Evolutionary conservation across 2,329 filamentous ascomycete species (phyloP), one percentile per base, ranked within the genome.

Genomic region (Fonsecaea pedrosoi): DNA sequence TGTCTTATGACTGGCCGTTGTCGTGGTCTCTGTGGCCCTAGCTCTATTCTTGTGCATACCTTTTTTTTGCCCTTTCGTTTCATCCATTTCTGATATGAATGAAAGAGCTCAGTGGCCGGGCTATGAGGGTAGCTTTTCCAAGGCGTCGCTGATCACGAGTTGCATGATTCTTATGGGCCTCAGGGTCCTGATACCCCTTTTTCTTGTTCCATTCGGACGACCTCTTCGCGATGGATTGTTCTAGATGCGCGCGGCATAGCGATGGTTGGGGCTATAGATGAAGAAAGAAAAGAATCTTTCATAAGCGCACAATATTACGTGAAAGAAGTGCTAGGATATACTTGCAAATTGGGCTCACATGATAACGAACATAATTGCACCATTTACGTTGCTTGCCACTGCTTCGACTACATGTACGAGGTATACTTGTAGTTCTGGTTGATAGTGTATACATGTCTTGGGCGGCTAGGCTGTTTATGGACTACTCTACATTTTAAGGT

Each of bases 61-160:
- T 55, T 60, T 60, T 15, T 45, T 66, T 42, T 35, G 66, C 40
- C 64, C 35, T 25, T 38, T 32, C 32, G 48, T 68, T 68, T 63
- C 60, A 60, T 45, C 12, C 38, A 45, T 57, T 32, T 32, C 15
- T 45, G 37, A 66, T 54, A 66, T 66, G 37, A 60, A 56, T 63
- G 58, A 60, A 48, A 54, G 66, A 57, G 58, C 60, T 34, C 54
- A 60, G 35, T 38, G 18, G 25, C 54, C 54, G 45, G 67, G 38
- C 42, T 38, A 18, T 56, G 88, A 89, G 59, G 85, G 82, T 21
- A 89, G 87, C 1, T 87, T 79, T 54, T 81, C 80, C 72, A 87
- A 87, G 10, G 85, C 85, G 76, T 87, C 85, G 65, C 88, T 79
- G 62, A 89, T 85, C 72, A 88, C 87, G 59, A 98, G 84, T 37